Evolutionary conservation across 139 green algal species (phyloP), one percentile per base, ranked within the genome.

Genomic region (Coelastrella sp.): DNA sequence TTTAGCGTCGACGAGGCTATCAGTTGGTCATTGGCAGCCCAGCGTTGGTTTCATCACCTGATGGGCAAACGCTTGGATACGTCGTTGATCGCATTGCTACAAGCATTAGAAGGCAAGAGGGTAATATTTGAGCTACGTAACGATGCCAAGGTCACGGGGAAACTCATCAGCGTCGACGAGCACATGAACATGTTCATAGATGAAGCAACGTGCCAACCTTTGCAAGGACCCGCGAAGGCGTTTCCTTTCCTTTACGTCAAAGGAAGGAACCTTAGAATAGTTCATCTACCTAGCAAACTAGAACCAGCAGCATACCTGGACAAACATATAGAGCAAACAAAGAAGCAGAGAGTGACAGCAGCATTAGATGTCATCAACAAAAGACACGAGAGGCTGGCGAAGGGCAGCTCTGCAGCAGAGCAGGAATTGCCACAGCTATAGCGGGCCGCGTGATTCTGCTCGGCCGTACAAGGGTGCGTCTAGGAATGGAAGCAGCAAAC

Each of bases 301-400:
- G 65, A 88, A 64, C 23, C 83, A 68, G 83, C 66, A 23, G 32
- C 23, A 3, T 23, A 19, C 4, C 16, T 88, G 5, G 65, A 88
- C 83, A 80, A 78, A 65, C 66, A 88, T 14, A 79, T 79, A 78
- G 32, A 88, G 83, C 66, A 79, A 32, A 64, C 65, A 14, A 88
- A 88, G 83, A 88, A 88, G 83, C 83, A 88, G 83, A 32, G 83
- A 20, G 66, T 78, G 13, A 10, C 65, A 79, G 83, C 83, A 79
- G 83, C 83, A 20, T 57, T 88, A 47, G 65, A 88, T 64, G 4
- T 88, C 5, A 17, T 88, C 66, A 88, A 88, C 65, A 88, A 88
- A 58, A 65, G 65, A 14, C 83, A 88, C 19, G 65, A 79, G 32
- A 71, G 83, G 11, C 22, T 88, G 22, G 83, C 66, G 4, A 88